phyloP scores from a whole-genome alignment of 495 filamentous ascomycete genomes.

The Trichoderma reesei region DNA sequence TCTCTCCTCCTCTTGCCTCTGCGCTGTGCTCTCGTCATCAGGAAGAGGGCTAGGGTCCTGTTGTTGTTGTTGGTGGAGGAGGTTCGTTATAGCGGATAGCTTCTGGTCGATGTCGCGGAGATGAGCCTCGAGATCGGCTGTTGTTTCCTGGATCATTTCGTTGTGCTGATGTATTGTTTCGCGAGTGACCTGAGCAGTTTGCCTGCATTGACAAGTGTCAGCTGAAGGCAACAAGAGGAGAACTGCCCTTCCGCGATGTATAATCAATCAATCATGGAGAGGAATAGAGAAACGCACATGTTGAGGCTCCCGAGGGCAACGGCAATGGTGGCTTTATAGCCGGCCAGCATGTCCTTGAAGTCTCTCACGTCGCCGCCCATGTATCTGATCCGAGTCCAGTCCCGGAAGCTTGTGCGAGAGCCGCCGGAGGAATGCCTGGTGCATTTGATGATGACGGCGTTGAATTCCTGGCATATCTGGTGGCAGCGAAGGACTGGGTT shows the following conservation, averaged over 20 bases:
- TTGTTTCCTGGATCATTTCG: slow-evolving; percentile 28
- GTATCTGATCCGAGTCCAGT: slow-evolving; percentile 17
- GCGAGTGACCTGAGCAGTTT: slow-evolving; percentile 21
- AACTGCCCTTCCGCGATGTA: background rate
- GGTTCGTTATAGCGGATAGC: too few relatives aligned
- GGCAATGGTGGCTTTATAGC: slow-evolving; percentile 16
- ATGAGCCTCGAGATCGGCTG: slow-evolving; percentile 28
- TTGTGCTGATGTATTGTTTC: slow-evolving; percentile 26
- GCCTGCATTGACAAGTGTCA: slow-evolving; percentile 14
- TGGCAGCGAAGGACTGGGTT: slow-evolving; percentile 14
- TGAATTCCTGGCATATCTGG: slow-evolving; percentile 15
- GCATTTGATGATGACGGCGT: slow-evolving; percentile 13
- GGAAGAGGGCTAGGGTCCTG: too few relatives aligned
- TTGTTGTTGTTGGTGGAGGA: too few relatives aligned
- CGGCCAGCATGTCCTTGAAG: slow-evolving; percentile 15
- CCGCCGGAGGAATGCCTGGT: slow-evolving; percentile 11
- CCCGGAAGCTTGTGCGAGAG: slow-evolving; percentile 13
- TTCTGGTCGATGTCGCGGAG: slow-evolving; percentile 30
- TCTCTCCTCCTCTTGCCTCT: slow-evolving; percentile 35
- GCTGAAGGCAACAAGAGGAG: background rate
- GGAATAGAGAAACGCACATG: slow-evolving; percentile 8
- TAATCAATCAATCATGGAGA: background rate
- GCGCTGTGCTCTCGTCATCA: too few relatives aligned
- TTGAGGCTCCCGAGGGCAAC: slow-evolving; percentile 15
- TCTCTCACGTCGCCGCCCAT: slow-evolving; percentile 15